These are phyloP conservation scores for Bacidia rubella DNA, from an alignment of 495 filamentous ascomycete species.

Conservation along the genomic window DNA sequence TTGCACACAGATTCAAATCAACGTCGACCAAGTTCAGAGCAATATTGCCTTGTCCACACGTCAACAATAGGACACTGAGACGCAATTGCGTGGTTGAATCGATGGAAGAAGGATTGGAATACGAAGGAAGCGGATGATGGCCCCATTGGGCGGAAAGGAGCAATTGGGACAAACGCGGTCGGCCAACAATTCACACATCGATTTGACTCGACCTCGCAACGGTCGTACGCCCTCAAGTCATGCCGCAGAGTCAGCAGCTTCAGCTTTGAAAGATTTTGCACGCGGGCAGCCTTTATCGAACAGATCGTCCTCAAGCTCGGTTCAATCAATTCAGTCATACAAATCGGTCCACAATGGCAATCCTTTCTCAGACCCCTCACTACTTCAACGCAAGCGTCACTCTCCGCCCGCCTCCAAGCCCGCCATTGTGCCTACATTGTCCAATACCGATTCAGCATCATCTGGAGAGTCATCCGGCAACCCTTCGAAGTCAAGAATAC, in stretches of 20 bases:
- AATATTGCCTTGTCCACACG: too few species aligned
- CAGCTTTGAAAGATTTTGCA: slow-evolving; percentile 13
- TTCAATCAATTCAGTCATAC: slow-evolving; percentile 8
- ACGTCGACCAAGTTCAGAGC: too few species aligned
- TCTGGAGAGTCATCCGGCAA: not conserved
- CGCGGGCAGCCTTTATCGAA: slow-evolving; percentile 16
- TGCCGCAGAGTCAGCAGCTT: slow-evolving; percentile 12
- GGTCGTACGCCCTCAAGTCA: slow-evolving; percentile 3
- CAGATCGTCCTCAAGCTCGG: slow-evolving; percentile 15
- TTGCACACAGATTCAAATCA: not conserved
- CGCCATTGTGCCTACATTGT: not conserved
- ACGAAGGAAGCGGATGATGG: not conserved
- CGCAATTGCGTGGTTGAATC: not conserved
- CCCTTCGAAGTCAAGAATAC: not conserved
- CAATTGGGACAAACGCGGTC: not conserved
- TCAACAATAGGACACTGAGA: too few species aligned
- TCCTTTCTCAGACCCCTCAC: not conserved
- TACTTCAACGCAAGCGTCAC: not conserved
- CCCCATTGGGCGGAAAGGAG: not conserved
- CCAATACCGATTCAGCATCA: not conserved
- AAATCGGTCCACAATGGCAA: slow-evolving; percentile 3
- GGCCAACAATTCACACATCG: not conserved
- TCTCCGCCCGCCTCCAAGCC: not conserved
- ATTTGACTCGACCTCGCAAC: slow-evolving; percentile 3
- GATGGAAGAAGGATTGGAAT: not conserved